phyloP scores from a whole-genome alignment of 805 yeast species.

The Myxozyma nipponensis region DNA sequence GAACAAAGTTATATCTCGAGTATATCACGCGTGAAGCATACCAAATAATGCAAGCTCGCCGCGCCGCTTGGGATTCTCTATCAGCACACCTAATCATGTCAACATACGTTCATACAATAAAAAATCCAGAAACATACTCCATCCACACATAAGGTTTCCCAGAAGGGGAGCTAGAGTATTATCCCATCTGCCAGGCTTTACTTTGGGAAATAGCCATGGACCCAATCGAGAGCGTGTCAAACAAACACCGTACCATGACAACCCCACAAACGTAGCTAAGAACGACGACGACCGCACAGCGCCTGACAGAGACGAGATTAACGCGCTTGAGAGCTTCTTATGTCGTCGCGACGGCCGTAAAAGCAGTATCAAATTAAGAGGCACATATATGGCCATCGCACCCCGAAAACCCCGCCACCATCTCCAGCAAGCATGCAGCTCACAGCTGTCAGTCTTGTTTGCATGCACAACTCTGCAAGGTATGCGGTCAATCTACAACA shows the following conservation, averaged over 20 bases:
- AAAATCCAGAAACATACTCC: conserved; percentile 38
- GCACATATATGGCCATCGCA: conserved; percentile 43
- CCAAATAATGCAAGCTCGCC: conserved; percentile 48
- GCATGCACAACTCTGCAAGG: conserved; percentile 45
- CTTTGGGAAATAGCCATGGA: conserved; percentile 41
- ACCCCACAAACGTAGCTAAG: conserved; percentile 43
- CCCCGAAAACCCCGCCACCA: conserved; percentile 43
- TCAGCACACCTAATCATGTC: conserved; percentile 16
- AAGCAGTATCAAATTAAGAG: conserved; percentile 41
- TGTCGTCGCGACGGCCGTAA: conserved; percentile 22
- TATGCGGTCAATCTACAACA: conserved; percentile 35
- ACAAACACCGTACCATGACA: conserved; percentile 50
- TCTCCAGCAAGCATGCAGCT: conserved; percentile 47
- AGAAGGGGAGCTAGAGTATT: conserved; percentile 41
- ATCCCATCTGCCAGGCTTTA: conserved; percentile 40
- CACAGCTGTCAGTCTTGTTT: conserved; percentile 42
- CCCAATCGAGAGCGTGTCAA: conserved; percentile 42
- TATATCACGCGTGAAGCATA: too few species aligned
- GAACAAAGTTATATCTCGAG: too few species aligned
- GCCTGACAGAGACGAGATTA: conserved; percentile 30
- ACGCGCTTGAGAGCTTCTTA: conserved; percentile 25
- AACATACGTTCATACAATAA: not conserved
- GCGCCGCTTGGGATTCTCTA: conserved; percentile 42
- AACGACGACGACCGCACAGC: conserved; percentile 44
- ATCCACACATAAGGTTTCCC: conserved; percentile 45